phyloP scores from a whole-genome alignment of 2,329 filamentous ascomycete genomes.

The Septoria linicola region DNA sequence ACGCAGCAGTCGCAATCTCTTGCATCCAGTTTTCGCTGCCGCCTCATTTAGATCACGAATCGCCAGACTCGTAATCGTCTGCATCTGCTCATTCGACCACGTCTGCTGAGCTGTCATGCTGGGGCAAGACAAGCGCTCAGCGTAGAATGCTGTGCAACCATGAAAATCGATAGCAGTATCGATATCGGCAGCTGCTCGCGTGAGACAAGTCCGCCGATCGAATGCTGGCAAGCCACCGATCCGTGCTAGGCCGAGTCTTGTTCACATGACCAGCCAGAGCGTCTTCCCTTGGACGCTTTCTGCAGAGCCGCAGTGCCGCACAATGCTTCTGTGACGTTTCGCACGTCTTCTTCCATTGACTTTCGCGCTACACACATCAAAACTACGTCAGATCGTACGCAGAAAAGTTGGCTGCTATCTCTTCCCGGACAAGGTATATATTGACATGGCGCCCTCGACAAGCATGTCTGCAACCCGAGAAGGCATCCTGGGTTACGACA shows the following conservation, averaged over 20 bases:
- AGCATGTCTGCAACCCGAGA: not conserved
- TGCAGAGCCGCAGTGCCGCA: not conserved
- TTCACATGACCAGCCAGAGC: not conserved
- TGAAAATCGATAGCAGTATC: not conserved
- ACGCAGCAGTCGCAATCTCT: slow-evolving; percentile 9
- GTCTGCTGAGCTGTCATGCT: not conserved
- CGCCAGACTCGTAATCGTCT: not conserved
- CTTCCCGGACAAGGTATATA: not conserved
- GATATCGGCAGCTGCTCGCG: slow-evolving; percentile 6
- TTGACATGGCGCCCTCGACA: not conserved
- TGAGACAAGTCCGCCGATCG: slow-evolving; percentile 1
- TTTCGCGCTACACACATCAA: not conserved
- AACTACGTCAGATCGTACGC: not conserved
- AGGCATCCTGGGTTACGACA: no score
- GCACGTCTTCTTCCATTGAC: not conserved
- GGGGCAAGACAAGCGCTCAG: not conserved
- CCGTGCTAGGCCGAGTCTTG: not conserved
- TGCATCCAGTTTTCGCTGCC: slow-evolving; percentile 1
- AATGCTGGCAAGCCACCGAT: not conserved
- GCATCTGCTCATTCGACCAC: not conserved
- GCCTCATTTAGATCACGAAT: slow-evolving; percentile 5
- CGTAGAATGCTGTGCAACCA: not conserved
- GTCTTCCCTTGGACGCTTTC: not conserved
- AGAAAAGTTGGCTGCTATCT: not conserved
- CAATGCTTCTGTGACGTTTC: not conserved